Base-by-base conservation (phyloP, 495 filamentous ascomycete species). In the Trichocladium uniseriatum region DNA sequence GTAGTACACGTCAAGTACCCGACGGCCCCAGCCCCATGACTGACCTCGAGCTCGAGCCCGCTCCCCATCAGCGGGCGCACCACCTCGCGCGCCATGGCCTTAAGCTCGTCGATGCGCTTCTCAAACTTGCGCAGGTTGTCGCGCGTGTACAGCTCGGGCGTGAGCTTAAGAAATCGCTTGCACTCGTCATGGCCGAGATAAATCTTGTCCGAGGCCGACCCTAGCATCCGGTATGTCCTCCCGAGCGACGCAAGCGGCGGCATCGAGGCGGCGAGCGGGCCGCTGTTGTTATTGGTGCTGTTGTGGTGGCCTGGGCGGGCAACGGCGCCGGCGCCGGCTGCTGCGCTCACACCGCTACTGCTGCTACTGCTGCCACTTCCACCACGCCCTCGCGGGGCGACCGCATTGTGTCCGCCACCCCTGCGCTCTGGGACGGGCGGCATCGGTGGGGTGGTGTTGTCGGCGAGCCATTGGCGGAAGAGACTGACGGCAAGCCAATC, bases 401-500 rank as follows among this genome's bases (percentile, higher is more conserved):
- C 6, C 11, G 38, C 32, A 2, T 8, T 38, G 2, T 9, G 31
- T n/a, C 15, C 11, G 8, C 35, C 19, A 3, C 22, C 20, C 15
- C 41, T 29, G 19, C 18, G n/a, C 14, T 36, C 40, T 5, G 48
- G 49, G 19, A n/a, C 31, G 2, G 34, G 43, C 0, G 73, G 58
- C 7, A 77, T 78, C 2, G 83, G 77, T 4, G 85, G 86, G 1
- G 85, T 80, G 5, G 85, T 94, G 60, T 83, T 89, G 48, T 94
- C 89, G 1, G 87, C 86, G 0, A 96, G 70, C 89, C 89, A 95
- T 62, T 94, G 87, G 7, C 89, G 73, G 63, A 95, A 96, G 13
- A 94, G 72, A 14, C 77, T 82, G 41, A 94, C 79, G 20, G 82
- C 87, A 6, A 94, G 74, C 89, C 89, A 96, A 63, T 90, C 87